Conservation (phyloP, 2,329 filamentous ascomycete genomes). For the Calonectria pseudoreteaudii region DNA sequence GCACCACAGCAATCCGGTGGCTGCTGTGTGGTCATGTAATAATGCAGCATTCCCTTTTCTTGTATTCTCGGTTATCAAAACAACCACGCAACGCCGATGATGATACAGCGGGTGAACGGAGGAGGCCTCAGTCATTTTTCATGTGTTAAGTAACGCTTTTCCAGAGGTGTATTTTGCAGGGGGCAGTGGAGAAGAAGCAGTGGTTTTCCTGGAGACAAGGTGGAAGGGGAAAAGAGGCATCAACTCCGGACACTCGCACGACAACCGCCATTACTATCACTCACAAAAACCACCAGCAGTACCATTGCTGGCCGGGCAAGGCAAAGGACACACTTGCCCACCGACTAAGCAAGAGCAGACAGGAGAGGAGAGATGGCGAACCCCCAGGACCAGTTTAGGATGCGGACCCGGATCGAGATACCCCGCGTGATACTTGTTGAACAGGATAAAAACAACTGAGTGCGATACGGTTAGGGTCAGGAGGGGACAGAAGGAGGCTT, state of each 20-base stretch:
- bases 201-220: slow-evolving; percentile 26
- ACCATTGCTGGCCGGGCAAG: slow-evolving; percentile 28
- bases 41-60: slow-evolving; percentile 34
- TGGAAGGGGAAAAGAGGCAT: slow-evolving; percentile 21
- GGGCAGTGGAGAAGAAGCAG: slow-evolving; percentile 31
- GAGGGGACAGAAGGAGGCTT: slow-evolving; percentile 29
- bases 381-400: slow-evolving; percentile 37
- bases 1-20: slow-evolving; percentile 92
- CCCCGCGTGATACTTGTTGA: slow-evolving; percentile 41
- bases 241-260: slow-evolving; percentile 38
- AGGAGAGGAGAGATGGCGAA: slow-evolving; percentile 24
- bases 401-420: slow-evolving; percentile 41
- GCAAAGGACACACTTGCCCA: slow-evolving; percentile 25
- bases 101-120: slow-evolving; percentile 46
- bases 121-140: slow-evolving; percentile 43
- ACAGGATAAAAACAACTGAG: slow-evolving; percentile 37
- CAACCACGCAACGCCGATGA: slow-evolving; percentile 46
- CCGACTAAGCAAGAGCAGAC: slow-evolving; percentile 32
- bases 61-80: slow-evolving; percentile 42
- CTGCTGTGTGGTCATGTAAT: slow-evolving; percentile 95
- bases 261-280: slow-evolving; percentile 29
- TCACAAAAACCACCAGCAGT: slow-evolving; percentile 30
- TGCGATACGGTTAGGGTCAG: slow-evolving; percentile 33
- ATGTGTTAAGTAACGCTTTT: slow-evolving; percentile 41
- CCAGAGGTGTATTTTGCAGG: slow-evolving; percentile 38